These are phyloP conservation scores for Cyclaneusma minus DNA, from an alignment of 2,329 filamentous ascomycete genomes.

Conservation along the genomic window DNA sequence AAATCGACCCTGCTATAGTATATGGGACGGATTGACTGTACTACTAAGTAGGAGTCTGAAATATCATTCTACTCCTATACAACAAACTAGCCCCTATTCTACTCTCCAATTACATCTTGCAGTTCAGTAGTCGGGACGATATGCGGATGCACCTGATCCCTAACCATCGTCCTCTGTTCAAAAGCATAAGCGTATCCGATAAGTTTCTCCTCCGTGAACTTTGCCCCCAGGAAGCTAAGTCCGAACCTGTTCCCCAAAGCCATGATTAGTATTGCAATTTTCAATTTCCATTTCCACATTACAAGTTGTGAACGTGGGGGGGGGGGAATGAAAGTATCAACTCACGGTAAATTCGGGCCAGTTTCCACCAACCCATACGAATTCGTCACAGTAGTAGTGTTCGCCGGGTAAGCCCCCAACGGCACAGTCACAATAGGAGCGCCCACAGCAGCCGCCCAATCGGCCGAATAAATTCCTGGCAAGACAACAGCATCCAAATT, in stretches of 20 bases:
- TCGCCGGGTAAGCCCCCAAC: constrained; percentile 36
- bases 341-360: constrained; percentile 33
- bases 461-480: constrained; percentile 32
- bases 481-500: constrained; percentile 46
- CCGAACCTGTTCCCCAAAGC: constrained; percentile 30
- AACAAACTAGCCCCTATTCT: too few species aligned
- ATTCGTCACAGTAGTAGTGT: constrained; percentile 29
- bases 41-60: too few species aligned
- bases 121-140: constrained; percentile 31
- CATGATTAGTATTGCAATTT: too few species aligned
- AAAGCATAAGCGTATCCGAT: constrained; percentile 54
- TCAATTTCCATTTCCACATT: neutral
- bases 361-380: constrained; percentile 31
- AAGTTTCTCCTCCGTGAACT: constrained; percentile 44
- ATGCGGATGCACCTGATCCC: constrained; percentile 30
- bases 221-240: constrained; percentile 42
- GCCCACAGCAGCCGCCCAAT: constrained; percentile 38
- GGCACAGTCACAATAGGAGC: constrained; percentile 48
- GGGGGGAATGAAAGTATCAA: neutral
- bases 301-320: neutral
- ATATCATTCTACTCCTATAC: too few species aligned
- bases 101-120: constrained; percentile 24
- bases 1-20: too few species aligned
- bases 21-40: too few species aligned
- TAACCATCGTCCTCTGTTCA: constrained; percentile 30